phyloP scores from a whole-genome alignment of 2,329 filamentous ascomycete species.

The Chrysoporthe puriensis region DNA sequence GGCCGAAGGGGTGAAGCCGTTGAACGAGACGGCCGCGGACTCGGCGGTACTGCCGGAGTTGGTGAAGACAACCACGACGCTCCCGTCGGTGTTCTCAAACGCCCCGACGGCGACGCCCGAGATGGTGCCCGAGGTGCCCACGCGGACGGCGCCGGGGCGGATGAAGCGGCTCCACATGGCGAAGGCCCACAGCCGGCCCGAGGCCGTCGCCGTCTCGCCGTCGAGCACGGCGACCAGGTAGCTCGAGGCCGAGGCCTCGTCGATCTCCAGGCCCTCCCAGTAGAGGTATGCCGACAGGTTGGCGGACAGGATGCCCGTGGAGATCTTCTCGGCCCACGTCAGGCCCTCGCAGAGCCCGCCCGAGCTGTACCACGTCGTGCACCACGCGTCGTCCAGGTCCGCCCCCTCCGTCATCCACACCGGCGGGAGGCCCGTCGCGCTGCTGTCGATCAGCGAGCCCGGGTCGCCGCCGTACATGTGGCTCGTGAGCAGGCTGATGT shows the following conservation, averaged over 20 bases:
- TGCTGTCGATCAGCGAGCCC: slow-evolving; percentile 42
- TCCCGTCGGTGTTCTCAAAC: slow-evolving; percentile 40
- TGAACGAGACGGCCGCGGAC: slow-evolving; percentile 36
- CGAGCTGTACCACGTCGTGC: slow-evolving; percentile 45
- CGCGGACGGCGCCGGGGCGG: slow-evolving; percentile 36
- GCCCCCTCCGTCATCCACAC: slow-evolving; percentile 53
- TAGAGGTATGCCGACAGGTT: slow-evolving; percentile 52
- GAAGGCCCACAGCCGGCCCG: slow-evolving; percentile 37
- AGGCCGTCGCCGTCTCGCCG: slow-evolving; percentile 31
- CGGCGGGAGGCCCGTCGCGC: slow-evolving; percentile 37
- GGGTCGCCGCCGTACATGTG: slow-evolving; percentile 48
- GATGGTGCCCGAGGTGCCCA: slow-evolving; percentile 34
- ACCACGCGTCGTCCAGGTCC: slow-evolving; percentile 45
- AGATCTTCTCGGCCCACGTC: slow-evolving; percentile 52
- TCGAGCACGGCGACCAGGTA: slow-evolving; percentile 31
- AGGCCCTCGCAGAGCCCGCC: slow-evolving; percentile 49
- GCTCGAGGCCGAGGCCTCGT: slow-evolving; percentile 30
- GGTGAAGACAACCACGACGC: slow-evolving; percentile 37
- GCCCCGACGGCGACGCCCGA: slow-evolving; percentile 33
- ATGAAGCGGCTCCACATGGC: slow-evolving; percentile 39
- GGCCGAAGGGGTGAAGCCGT: slow-evolving; percentile 34
- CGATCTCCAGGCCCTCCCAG: slow-evolving; percentile 42
- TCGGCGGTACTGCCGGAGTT: slow-evolving; percentile 36
- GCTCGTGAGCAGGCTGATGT: slow-evolving; percentile 43
- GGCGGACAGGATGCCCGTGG: slow-evolving; percentile 46